Percentiles rank a stretch among this genome's conserved stretches.
Conservation (phyloP, 345 rosid genomes). For the Populus simonii region DNA sequence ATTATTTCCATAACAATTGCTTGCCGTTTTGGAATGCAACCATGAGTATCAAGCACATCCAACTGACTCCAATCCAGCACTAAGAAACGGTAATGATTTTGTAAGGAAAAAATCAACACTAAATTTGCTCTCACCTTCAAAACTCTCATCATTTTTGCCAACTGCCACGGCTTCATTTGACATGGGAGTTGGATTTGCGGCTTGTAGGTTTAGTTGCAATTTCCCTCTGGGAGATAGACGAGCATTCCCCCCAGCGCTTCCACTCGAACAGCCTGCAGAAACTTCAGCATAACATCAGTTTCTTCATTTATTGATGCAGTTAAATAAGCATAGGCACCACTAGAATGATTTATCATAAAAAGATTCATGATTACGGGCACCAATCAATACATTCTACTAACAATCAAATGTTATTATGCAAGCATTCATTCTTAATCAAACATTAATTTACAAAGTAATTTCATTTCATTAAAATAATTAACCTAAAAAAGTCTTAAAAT, state of each 20-base stretch:
- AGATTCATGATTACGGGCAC: not conserved
- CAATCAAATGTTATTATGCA: too few species aligned
- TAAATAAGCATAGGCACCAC: not conserved
- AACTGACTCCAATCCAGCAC: not conserved
- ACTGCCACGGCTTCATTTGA: constrained; percentile 7
- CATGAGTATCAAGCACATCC: not conserved
- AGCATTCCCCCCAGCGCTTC: not conserved
- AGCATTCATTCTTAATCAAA: not conserved
- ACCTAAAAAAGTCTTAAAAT: not conserved
- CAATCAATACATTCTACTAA: not conserved
- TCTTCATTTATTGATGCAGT: not conserved
- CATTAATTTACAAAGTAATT: not conserved
- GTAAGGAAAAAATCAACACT: not conserved
- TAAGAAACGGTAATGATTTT: not conserved
- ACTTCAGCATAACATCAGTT: not conserved
- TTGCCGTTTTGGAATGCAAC: not conserved
- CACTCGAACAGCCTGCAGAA: constrained; percentile 18
- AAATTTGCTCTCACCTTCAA: constrained; percentile 8
- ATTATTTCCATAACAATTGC: not conserved
- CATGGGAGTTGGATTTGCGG: constrained; percentile 4
- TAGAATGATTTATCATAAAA: not conserved
- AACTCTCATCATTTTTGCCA: not conserved
- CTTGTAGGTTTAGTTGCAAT: not conserved
- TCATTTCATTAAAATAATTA: not conserved
- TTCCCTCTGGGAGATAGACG: not conserved